Evolutionary conservation across 2,329 filamentous ascomycete species (phyloP).

Genomic region (Juglanconis oblonga): DNA sequence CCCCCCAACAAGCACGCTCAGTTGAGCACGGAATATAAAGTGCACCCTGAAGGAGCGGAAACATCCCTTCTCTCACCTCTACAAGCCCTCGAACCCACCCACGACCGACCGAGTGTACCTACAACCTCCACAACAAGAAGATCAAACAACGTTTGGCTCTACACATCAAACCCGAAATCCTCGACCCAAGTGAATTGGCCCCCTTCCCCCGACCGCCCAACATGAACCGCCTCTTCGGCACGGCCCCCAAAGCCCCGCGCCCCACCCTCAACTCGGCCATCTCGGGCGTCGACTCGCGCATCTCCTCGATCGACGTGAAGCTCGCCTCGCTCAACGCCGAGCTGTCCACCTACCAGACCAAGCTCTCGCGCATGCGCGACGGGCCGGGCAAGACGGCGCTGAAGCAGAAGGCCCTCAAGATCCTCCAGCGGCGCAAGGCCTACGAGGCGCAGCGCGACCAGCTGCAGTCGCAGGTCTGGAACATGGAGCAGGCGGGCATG

Average conservation of each 20-base stretch:
- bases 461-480: constrained; percentile 92
- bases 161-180: not conserved
- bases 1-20: too few species aligned
- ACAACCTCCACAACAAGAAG: too few species aligned
- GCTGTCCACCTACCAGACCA: constrained; percentile 81
- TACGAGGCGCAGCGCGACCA: constrained; percentile 95
- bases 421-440: constrained; percentile 88
- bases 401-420: constrained; percentile 90
- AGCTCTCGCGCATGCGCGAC: constrained; percentile 89
- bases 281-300: constrained; percentile 76
- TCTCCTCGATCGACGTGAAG: constrained; percentile 89
- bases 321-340: constrained; percentile 90
- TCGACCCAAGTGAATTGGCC: not conserved
- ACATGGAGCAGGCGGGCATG: constrained; percentile 97
- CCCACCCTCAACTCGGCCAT: constrained; percentile 84
- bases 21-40: too few species aligned
- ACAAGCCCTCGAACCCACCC: too few species aligned
- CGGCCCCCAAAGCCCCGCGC: constrained; percentile 82
- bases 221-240: constrained; percentile 97
- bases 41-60: too few species aligned
- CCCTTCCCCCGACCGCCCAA: constrained; percentile 23
- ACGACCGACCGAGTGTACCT: too few species aligned
- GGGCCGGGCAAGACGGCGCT: constrained; percentile 90
- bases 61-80: not conserved
- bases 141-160: not conserved